These are phyloP conservation scores for Discostella stelligeroides DNA, from an alignment of 108 stramenopile species.

Conservation along the genomic window DNA sequence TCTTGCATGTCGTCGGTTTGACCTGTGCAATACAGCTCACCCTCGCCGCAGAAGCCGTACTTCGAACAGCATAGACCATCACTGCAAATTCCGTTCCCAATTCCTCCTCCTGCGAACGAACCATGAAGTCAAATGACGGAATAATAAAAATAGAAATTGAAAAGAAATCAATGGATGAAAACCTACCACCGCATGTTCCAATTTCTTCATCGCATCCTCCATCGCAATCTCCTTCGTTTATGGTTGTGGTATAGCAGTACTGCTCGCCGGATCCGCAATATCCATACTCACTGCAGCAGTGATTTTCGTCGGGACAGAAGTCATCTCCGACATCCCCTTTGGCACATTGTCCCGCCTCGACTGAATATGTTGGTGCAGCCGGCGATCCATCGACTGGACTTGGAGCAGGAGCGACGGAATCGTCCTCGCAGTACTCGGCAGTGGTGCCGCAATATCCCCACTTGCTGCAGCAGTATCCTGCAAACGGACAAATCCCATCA, in stretches of 20 bases:
- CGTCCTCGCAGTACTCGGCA: conserved; percentile 37
- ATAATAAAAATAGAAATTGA: neutral
- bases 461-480: conserved; percentile 40
- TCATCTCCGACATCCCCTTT: conserved; percentile 34
- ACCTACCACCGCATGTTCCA: conserved; percentile 23
- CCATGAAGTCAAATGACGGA: neutral
- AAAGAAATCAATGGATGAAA: neutral
- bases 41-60: conserved; percentile 39
- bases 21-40: conserved; percentile 36
- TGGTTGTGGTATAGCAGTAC: conserved; percentile 36
- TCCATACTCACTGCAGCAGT: conserved; percentile 38
- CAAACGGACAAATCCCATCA: conserved; percentile 38
- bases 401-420: conserved; percentile 28
- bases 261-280: conserved; percentile 47
- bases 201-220: conserved; percentile 22
- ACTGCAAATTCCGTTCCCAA: conserved; percentile 37
- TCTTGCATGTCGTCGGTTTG: conserved; percentile 14
- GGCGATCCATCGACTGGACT: conserved; percentile 27
- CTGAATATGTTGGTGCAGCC: conserved; percentile 28
- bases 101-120: conserved; percentile 16
- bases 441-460: conserved; percentile 24
- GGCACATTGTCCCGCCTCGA: conserved; percentile 44
- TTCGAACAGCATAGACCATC: conserved; percentile 27
- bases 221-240: conserved; percentile 6
- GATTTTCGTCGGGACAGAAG: conserved; percentile 31